A percentile compares a stretch with the other conserved stretches of the same genome.
Conservation (phyloP, 2,329 filamentous ascomycete genomes). For the Scopulariopsis brevicaulis region DNA sequence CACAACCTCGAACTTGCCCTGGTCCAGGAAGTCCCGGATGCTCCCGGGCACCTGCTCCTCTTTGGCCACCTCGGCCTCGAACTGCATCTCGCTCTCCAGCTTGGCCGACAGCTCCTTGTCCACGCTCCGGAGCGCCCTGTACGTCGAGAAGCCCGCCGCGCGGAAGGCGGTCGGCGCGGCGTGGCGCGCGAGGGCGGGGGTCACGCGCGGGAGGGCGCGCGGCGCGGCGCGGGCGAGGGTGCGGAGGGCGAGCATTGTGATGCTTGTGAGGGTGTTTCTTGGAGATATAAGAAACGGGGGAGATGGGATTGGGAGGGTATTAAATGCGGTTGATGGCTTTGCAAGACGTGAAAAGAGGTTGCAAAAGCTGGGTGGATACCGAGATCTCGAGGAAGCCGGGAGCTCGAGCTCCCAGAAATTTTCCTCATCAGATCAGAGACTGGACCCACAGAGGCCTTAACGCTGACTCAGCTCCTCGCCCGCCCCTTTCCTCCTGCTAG, state of each 20-base stretch:
- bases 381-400: not conserved
- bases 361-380: not conserved
- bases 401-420: not conserved
- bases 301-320: constrained; percentile 11
- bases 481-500: too few species aligned
- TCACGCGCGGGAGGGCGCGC: constrained; percentile 31
- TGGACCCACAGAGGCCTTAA: not conserved
- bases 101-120: constrained; percentile 79
- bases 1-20: constrained; percentile 70
- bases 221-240: constrained; percentile 55
- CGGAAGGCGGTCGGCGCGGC: constrained; percentile 2
- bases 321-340: not conserved
- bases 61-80: constrained; percentile 73
- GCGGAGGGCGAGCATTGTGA: constrained; percentile 60
- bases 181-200: constrained; percentile 1
- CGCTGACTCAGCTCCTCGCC: not conserved
- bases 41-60: constrained; percentile 61
- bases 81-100: constrained; percentile 70
- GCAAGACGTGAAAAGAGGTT: not conserved
- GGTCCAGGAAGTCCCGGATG: constrained; percentile 81
- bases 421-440: not conserved
- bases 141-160: constrained; percentile 31
- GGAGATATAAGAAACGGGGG: constrained; percentile 4
- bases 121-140: constrained; percentile 22
- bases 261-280: constrained; percentile 4